These are phyloP conservation scores for Eucalyptus camaldulensis DNA, from an alignment of 345 rosid species.

Conservation along the genomic window DNA sequence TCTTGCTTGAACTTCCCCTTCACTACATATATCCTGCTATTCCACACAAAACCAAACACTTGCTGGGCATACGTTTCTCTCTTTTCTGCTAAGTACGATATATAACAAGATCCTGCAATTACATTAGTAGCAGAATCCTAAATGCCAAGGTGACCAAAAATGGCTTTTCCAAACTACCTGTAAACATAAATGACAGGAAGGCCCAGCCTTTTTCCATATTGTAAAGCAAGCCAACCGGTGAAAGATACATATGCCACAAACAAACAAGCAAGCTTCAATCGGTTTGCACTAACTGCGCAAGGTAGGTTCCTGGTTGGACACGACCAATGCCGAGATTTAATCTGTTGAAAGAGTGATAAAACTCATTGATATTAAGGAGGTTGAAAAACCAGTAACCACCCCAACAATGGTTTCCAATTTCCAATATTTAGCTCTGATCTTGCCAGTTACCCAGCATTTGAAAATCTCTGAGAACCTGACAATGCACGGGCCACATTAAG, in stretches of 20 bases:
- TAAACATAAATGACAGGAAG: slow-evolving; percentile 16
- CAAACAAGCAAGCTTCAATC: slow-evolving; percentile 41
- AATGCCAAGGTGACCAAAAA: not conserved
- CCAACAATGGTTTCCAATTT: slow-evolving; percentile 8
- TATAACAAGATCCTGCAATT: not conserved
- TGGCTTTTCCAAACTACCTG: not conserved
- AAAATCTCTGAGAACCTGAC: too few relatives aligned
- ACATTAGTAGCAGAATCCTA: not conserved
- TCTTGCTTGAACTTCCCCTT: too few relatives aligned
- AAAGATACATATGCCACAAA: slow-evolving; percentile 39
- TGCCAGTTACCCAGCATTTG: too few relatives aligned
- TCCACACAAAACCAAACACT: too few relatives aligned
- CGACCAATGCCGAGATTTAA: slow-evolving; percentile 17
- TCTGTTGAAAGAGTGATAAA: not conserved
- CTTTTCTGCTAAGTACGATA: not conserved
- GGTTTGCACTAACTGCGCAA: not conserved
- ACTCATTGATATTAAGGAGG: slow-evolving; percentile 22
- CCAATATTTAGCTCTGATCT: too few relatives aligned
- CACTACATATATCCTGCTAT: too few relatives aligned
- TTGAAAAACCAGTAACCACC: slow-evolving; percentile 32
- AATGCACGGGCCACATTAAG: too few relatives aligned
- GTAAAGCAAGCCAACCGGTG: slow-evolving; percentile 46
- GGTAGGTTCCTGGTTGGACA: not conserved
- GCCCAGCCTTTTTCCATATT: slow-evolving; percentile 38
- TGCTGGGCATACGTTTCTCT: not conserved